These are phyloP conservation scores for Naganishia liquefaciens DNA, from an alignment of 1,284 basidiomycete species.

Conservation along the genomic window DNA sequence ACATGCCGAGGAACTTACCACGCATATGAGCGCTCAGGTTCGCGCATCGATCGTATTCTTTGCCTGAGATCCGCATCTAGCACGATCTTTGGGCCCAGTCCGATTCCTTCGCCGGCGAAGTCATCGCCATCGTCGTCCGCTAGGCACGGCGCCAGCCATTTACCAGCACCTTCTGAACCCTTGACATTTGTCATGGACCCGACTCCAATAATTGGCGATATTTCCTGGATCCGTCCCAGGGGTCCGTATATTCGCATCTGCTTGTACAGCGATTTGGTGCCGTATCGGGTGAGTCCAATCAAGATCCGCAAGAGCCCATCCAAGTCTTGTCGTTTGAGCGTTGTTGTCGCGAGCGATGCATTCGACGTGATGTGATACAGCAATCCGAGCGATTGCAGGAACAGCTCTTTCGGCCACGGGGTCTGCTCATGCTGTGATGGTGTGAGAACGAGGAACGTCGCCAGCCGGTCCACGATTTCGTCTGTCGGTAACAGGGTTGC, in stretches of 20 bases:
- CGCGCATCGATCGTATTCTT: slow-evolving; percentile 28
- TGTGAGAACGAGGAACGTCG: slow-evolving; percentile 31
- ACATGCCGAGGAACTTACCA: slow-evolving; percentile 22
- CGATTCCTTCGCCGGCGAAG: slow-evolving; percentile 29
- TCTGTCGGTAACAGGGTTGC: slow-evolving; percentile 14
- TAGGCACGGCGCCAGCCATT: slow-evolving; percentile 15
- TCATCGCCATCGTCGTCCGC: slow-evolving; percentile 32
- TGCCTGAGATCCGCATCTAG: slow-evolving; percentile 28
- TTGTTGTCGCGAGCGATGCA: slow-evolving; percentile 23
- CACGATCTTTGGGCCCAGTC: slow-evolving; percentile 31
- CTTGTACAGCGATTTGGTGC: slow-evolving; percentile 14
- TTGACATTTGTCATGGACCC: slow-evolving; percentile 26
- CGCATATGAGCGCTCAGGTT: slow-evolving; percentile 25
- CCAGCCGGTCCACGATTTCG: slow-evolving; percentile 22
- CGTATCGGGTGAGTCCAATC: slow-evolving; percentile 27
- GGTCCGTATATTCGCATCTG: slow-evolving; percentile 17
- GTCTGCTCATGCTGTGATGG: slow-evolving; percentile 28
- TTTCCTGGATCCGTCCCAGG: slow-evolving; percentile 17
- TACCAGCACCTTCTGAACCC: slow-evolving; percentile 15
- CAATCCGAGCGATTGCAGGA: slow-evolving; percentile 31
- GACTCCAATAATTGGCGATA: slow-evolving; percentile 19
- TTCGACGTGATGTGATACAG: slow-evolving; percentile 36
- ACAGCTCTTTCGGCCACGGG: slow-evolving; percentile 30
- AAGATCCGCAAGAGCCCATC: slow-evolving; percentile 25
- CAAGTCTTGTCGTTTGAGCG: slow-evolving; percentile 27